Percentiles rank a stretch among this genome's conserved stretches.
Conservation (phyloP, 306 rosid genomes). For the Coriaria nepalensis region DNA sequence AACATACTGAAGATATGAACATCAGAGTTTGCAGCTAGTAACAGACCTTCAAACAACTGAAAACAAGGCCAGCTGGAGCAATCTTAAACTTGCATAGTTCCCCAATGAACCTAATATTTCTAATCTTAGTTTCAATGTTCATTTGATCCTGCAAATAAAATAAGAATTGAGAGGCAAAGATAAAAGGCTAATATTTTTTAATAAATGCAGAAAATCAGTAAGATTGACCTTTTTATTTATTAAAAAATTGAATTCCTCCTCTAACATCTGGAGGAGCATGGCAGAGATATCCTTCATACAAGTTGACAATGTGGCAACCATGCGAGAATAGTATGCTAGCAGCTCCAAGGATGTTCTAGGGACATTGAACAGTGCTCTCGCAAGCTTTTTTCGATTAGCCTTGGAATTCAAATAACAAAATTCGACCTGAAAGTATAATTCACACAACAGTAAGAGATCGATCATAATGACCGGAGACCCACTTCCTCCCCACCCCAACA, state of each 20-base stretch:
- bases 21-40: background rate
- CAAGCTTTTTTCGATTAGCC: constrained; percentile 84
- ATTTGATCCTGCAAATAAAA: constrained; percentile 71
- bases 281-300: constrained; percentile 95
- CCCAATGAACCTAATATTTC: constrained; percentile 95
- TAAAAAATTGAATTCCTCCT: constrained; percentile 93
- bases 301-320: constrained; percentile 91
- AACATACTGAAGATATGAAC: background rate
- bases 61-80: constrained; percentile 78
- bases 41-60: constrained; percentile 93
- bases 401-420: constrained; percentile 95
- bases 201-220: background rate
- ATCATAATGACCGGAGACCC: constrained; percentile 1
- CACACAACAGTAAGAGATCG: constrained; percentile 9
- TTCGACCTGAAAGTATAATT: constrained; percentile 51
- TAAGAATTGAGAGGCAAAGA: background rate
- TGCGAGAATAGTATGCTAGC: constrained; percentile 85
- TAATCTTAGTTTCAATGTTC: constrained; percentile 95
- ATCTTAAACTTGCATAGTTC: constrained; percentile 96
- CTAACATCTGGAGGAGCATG: constrained; percentile 79
- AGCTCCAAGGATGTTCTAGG: constrained; percentile 96
- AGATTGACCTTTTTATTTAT: constrained; percentile 81
- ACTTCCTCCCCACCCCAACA: constrained; percentile 5
- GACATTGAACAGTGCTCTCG: constrained; percentile 82
- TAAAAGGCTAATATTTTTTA: background rate